phyloP scores from a whole-genome alignment of 1,284 basidiomycete genomes.

The Fomitiporia mediterranea region DNA sequence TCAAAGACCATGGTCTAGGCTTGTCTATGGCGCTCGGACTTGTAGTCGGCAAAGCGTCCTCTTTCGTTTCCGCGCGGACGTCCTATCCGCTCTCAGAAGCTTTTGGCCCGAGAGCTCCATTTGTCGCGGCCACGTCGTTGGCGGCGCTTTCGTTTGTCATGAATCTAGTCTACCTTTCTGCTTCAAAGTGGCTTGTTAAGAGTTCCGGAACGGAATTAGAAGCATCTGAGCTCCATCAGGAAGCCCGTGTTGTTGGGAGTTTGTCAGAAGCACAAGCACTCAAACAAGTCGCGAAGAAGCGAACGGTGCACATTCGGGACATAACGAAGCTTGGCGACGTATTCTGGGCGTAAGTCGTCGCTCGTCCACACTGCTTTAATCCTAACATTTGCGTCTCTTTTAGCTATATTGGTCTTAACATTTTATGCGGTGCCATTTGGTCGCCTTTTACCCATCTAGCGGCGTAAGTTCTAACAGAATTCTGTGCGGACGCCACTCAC shows the following conservation, averaged over 20 bases:
- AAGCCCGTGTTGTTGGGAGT: slow-evolving; percentile 43
- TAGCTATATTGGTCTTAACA: slow-evolving; percentile 65
- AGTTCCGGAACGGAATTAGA: slow-evolving; percentile 59
- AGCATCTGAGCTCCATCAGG: slow-evolving; percentile 52
- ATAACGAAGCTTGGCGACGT: slow-evolving; percentile 68
- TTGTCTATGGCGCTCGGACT: slow-evolving; percentile 75
- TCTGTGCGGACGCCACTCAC: not conserved
- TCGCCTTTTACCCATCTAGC: slow-evolving; percentile 73
- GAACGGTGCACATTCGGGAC: slow-evolving; percentile 52
- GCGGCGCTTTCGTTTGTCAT: slow-evolving; percentile 60
- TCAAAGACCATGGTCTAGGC: slow-evolving; percentile 71
- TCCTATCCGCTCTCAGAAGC: slow-evolving; percentile 70
- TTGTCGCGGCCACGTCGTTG: slow-evolving; percentile 62
- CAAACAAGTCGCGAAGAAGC: slow-evolving; percentile 59
- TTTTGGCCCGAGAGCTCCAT: slow-evolving; percentile 67
- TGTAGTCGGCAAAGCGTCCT: slow-evolving; percentile 71
- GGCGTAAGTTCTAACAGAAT: slow-evolving; percentile 44
- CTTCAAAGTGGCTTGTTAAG: slow-evolving; percentile 58
- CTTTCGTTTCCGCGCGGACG: slow-evolving; percentile 68
- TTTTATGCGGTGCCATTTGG: slow-evolving; percentile 77
- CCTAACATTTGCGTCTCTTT: not conserved
- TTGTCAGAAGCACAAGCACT: slow-evolving; percentile 59
- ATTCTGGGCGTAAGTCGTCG: slow-evolving; percentile 64
- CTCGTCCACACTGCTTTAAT: not conserved
- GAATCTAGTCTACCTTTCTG: slow-evolving; percentile 62